Evolutionary conservation across 2,329 filamentous ascomycete genomes (phyloP), one percentile per base, ranked within the genome.

Genomic region (Calonectria crousiana): DNA sequence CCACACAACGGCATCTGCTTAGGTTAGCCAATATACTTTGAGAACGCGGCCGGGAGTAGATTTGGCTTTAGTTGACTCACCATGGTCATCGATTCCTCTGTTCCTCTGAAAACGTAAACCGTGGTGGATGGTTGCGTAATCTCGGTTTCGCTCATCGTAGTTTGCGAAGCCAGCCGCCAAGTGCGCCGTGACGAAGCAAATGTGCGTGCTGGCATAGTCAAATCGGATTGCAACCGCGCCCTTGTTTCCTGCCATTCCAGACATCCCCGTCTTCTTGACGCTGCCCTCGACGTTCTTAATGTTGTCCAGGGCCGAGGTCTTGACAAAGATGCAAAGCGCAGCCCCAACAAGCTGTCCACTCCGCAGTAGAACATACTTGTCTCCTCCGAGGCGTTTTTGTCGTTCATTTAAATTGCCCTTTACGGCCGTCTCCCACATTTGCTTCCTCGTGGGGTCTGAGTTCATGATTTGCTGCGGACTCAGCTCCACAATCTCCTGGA

Each of bases 381-480:
- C 93, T 6, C 91, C 91, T 0, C 92, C 92, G 28, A 90, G 87
- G 72, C 88, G 87, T 51, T 90, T 89, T 23, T 95, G 92, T 76
- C 94, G 91, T 14, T 86, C 85, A 79, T 98, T 98, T 49, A 99
- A 85, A 18, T 93, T 95, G 58, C 88, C 88, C 77, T 93, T 93
- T 30, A 98, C 95, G 5, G 94, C 93, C 68, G 89, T 87, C 83
- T 99, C 97, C 97, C 97, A 99, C 26, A 93, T 87, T 76, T 95
- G 93, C 77, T 96, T 95, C 69, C 95, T 91, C 4, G 93, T 92
- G 1, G 97, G 97, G 82, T 99, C 96, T 74, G 96, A 98, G 77
- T 97, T 98, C 95, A 99, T 98, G 81, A 99, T 98, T 82, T 99
- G 97, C 83, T 98, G 96, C 20, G 97, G 97, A 79, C 95, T 98